Percentiles rank a stretch among this genome's conserved stretches.
Evolutionary conservation across 2,329 filamentous ascomycete species (phyloP).

Genomic region (Botryotinia convoluta): DNA sequence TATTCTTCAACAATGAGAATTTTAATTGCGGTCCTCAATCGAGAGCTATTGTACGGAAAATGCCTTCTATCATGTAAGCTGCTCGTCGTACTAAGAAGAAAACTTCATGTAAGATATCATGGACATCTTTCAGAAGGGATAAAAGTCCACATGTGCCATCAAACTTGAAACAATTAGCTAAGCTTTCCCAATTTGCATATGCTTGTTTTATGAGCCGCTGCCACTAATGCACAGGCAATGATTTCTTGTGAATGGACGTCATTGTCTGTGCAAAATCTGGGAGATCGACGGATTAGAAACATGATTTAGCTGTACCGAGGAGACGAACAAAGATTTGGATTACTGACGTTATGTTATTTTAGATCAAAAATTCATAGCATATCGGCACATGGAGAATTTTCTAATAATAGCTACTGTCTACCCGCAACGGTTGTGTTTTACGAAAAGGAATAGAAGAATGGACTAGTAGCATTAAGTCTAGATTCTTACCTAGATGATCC

Average conservation of each 20-base stretch:
- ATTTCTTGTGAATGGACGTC: not conserved
- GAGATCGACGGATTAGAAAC: not conserved
- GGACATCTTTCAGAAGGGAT: rapidly evolving
- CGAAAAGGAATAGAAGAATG: not conserved
- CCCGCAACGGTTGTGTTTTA: not conserved
- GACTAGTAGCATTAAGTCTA: not conserved
- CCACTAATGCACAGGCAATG: not conserved
- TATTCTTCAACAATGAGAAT: not conserved
- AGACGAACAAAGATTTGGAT: not conserved
- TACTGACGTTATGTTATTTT: not conserved
- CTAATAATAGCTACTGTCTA: not conserved
- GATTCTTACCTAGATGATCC: not conserved
- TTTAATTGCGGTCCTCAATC: not conserved
- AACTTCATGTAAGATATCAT: not conserved
- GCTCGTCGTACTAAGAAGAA: too few species aligned
- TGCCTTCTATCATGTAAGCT: not conserved
- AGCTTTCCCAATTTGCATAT: not conserved
- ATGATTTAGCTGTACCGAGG: not conserved
- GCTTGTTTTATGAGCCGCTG: not conserved
- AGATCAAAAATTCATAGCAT: not conserved
- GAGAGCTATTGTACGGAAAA: not conserved
- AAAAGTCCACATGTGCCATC: not conserved
- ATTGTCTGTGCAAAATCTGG: not conserved
- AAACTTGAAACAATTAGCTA: not conserved
- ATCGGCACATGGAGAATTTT: not conserved